Percentiles rank a stretch among this genome's conserved stretches.
Conservation (phyloP, 2,329 filamentous ascomycete genomes). For the Xylariaceae sp. region DNA sequence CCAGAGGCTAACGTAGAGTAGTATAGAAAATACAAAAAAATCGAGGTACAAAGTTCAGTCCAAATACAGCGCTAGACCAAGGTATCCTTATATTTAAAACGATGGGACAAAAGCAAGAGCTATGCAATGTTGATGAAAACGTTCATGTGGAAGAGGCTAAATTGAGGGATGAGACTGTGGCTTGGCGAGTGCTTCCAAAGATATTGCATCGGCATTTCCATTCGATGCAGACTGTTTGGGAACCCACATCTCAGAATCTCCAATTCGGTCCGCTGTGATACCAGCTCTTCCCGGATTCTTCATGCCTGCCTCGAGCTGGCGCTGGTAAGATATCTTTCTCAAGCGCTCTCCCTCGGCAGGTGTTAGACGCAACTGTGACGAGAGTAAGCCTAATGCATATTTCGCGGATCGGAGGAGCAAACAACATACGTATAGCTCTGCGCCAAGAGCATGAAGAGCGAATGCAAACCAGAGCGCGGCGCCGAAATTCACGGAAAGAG, state of each 20-base stretch:
- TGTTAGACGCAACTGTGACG: conserved; percentile 28
- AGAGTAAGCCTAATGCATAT: not conserved
- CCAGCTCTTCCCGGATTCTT: conserved; percentile 36
- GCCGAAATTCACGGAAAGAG: conserved; percentile 47
- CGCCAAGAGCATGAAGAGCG: conserved; percentile 44
- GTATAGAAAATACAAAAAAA: no score
- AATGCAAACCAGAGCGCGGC: conserved; percentile 51
- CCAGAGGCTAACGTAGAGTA: no score
- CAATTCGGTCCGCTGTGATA: conserved; percentile 32
- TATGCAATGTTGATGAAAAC: no score
- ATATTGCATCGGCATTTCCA: no score
- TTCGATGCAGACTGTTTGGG: no score
- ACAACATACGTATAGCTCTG: conserved; percentile 40
- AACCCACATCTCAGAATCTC: conserved; percentile 25
- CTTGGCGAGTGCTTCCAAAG: no score
- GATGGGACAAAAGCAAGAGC: no score
- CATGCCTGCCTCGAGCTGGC: conserved; percentile 42
- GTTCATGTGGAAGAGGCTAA: no score
- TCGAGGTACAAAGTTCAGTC: no score
- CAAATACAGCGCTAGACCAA: no score
- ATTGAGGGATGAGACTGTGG: no score
- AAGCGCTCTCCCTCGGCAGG: conserved; percentile 41
- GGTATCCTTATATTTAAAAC: no score
- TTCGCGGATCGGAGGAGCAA: not conserved
- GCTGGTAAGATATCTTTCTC: conserved; percentile 40